Evolutionary conservation across 1,284 basidiomycete genomes (phyloP), one percentile per base, ranked within the genome.

Genomic region (Melampsora americana): DNA sequence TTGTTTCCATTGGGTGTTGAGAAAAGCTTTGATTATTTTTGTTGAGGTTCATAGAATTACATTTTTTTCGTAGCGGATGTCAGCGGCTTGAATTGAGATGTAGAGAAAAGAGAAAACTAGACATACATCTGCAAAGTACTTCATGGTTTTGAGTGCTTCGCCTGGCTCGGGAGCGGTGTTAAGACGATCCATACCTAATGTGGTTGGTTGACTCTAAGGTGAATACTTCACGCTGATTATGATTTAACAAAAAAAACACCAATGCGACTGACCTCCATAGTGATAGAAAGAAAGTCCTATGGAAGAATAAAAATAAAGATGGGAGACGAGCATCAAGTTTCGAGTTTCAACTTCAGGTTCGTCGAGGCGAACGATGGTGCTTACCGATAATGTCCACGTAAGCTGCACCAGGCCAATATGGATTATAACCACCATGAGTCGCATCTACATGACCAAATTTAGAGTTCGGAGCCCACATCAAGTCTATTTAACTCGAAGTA

Each of bases 221-320:
- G 9, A 28, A 26, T n/a, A 7, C 16, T 28, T 9, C 16, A 23
- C 60, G 6, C 18, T 28, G 23, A 12, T 4, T 39, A 66, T 20
- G 39, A 5, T 6, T 1, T 30, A 5, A 66, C 7, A 11, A 23
- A 44, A 44, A 20, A 50, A 48, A 5, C 61, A 20, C 56, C 44
- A 3, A 30, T 20, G 26, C 16, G 3, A 53, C 4, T 53, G 3
- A 75, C 72, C 72, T 35, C 72, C 72, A 67, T 75, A 75, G 50
- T 75, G 72, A 59, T 75, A 75, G 60, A 75, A 67, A 35, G 65
- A 67, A 28, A 75, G 60, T 20, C 72, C 72, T 75, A 50, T 23
- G 16, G 23, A 53, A 23, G 50, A 4, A 18, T 20, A 53, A 16
- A 18, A 53, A 3, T 20, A 23, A 16, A 26, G 18, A 23, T 16